Evolutionary conservation across 2,329 filamentous ascomycete genomes (phyloP), one percentile per base, ranked within the genome.

Genomic region (Chaetomium globosum): DNA sequence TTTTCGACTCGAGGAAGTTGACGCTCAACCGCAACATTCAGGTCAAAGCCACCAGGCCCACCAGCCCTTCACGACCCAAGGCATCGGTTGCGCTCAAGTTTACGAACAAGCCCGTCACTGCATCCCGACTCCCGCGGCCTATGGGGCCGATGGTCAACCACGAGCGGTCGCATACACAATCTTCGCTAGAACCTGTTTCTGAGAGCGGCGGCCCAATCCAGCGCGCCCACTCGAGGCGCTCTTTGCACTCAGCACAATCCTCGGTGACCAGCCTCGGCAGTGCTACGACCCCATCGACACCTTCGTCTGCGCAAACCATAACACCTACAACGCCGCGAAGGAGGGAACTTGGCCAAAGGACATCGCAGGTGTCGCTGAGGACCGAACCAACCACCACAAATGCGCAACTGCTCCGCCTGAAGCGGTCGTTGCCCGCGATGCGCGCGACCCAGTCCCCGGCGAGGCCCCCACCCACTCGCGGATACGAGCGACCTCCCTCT

Each of bases 11-110:
- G 2, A 87, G 84, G 65, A 97, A 94, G 76, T 83, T 92, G 52
- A 94, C 90, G 0, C 81, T 97, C 21, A 95, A 98, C 76, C 92
- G 91, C 68, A 97, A 99, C 75, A 86, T 99, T 70, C 93, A 94
- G 75, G 84, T 96, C 72, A 97, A 96, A 77, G 85, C 88, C 69
- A 81, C 86, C 67, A 83, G 87, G 61, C 83, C 87, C 23, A 80
- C 84, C 16, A 93, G 92, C 70, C 90, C 92, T 55, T 84, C 85
- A 26, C 85, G 91, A 67, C 86, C 86, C 23, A 89, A 89, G 74
- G 87, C 91, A 21, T 88, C 92, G 12, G 90, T 95, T 31, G 94
- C 93, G 13, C 82, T 98, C 67, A 97, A 93, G 7, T 98, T 98
- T 75, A 96, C 92, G 56, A 95, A 91, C 77, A 93, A 93, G 73